Percentiles rank a stretch among this genome's conserved stretches.
phyloP scores from a whole-genome alignment of 805 yeast genomes.

The Wickerhamiella kurtzmanii region DNA sequence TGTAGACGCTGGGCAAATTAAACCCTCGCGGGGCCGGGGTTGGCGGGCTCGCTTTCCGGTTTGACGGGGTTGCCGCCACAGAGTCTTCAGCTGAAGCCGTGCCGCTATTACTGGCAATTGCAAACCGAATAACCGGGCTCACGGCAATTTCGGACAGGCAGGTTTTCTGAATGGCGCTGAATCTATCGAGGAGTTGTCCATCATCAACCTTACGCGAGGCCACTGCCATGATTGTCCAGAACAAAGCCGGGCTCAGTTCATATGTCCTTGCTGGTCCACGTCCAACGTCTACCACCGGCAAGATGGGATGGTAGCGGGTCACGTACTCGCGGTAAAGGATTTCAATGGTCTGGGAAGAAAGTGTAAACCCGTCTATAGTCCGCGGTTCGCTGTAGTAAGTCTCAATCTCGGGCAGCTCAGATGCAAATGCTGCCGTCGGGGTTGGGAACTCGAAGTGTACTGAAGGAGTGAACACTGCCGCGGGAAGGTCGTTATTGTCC shows the following conservation, averaged over 20 bases:
- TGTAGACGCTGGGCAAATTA: slow-evolving; percentile 81
- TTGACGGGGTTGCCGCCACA: slow-evolving; percentile 31
- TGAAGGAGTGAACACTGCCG: slow-evolving; percentile 7
- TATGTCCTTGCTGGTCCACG: slow-evolving; percentile 75
- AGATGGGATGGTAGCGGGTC: slow-evolving; percentile 62
- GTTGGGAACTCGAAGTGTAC: neutral
- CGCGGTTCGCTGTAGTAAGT: slow-evolving; percentile 45
- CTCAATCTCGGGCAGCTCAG: slow-evolving; percentile 4
- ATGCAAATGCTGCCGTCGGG: slow-evolving; percentile 1
- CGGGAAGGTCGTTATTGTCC: slow-evolving; percentile 8
- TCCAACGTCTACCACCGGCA: slow-evolving; percentile 75
- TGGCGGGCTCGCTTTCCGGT: slow-evolving; percentile 45
- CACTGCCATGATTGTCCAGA: slow-evolving; percentile 86
- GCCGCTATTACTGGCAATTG: slow-evolving; percentile 6
- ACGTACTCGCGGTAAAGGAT: slow-evolving; percentile 58
- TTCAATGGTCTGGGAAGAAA: slow-evolving; percentile 48
- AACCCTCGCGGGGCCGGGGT: slow-evolving; percentile 23
- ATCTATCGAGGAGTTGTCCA: slow-evolving; percentile 30
- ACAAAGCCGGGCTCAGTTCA: slow-evolving; percentile 69
- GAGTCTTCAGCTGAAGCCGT: slow-evolving; percentile 30
- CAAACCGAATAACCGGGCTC: slow-evolving; percentile 72
- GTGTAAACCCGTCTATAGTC: slow-evolving; percentile 45
- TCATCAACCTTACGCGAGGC: slow-evolving; percentile 52
- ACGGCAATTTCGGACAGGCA: slow-evolving; percentile 78
- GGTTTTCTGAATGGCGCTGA: slow-evolving; percentile 60